Base-by-base conservation (phyloP, 2,329 filamentous ascomycete species). In the Madurella fahalii region DNA sequence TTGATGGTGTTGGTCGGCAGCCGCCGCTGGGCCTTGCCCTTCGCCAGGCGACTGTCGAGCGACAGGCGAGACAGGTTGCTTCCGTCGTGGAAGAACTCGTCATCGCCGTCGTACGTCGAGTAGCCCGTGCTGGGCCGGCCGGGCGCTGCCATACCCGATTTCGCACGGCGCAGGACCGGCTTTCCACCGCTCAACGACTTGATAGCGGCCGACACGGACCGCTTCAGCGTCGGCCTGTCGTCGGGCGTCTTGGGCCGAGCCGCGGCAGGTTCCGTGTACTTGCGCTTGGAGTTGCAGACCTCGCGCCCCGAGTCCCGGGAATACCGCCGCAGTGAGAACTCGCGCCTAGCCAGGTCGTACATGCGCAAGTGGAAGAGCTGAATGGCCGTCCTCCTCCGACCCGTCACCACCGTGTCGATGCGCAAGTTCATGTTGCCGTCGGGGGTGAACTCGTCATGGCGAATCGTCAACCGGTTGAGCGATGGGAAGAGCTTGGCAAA, bases 401-500 rank as follows among this genome's bases (percentile, higher is more conserved):
- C 80, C 25, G 80, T 78, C 44, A 89, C 81, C 59, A 88, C 77
- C 5, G 90, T 93, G 68, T 96, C 92, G 55, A 97, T 80, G 32
- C 92, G 86, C 54, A 99, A 79, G 68, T 97, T 97, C 90, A 96
- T 95, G 76, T 96, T 96, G 37, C 93, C 93, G 68, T 99, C 93
- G 4, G 86, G 73, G 0, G 91, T 94, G 47, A 89, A 84, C 71
- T 96, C 90, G 68, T 97, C 94, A 68, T 97, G 93, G 30, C 88
- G 84, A 66, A 99, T 90, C 37, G 83, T 83, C 50, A 97, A 75
- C 53, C 89, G 83, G 68, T 90, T 84, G 62, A 86, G 81, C 9
- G 92, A 95, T 11, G 94, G 93, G 69, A 96, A 99, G 50, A 95
- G 81, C 51, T 85, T 80, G 25, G 85, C 86, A 69, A 97, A 97